Evolutionary conservation across 2,329 filamentous ascomycete genomes (phyloP), one percentile per base, ranked within the genome.

Genomic region (Lachnellula occidentalis): DNA sequence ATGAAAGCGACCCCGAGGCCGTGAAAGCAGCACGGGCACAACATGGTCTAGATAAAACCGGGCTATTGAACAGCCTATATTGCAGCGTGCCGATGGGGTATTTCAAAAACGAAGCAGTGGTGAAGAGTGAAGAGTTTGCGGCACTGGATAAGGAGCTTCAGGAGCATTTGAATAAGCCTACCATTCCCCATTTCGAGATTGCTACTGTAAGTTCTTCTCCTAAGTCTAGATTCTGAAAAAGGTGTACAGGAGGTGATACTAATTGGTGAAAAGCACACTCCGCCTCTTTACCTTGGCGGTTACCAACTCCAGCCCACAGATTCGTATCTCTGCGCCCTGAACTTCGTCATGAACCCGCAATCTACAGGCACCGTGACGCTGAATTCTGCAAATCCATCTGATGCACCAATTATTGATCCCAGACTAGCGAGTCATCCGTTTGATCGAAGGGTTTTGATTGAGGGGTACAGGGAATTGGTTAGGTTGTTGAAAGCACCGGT

Each of bases 311-410:
- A 63, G 4, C 60, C 65, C 1, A 63, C 67, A 4, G 69, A 74
- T 15, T 72, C 72, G 69, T 78, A 78, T 61, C 66, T 71, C 1
- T 73, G 70, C 31, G 56, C 79, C 4, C 56, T 74, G 0, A 71
- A 76, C 1, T 79, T 80, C 58, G 58, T 77, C 19, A 78, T 78
- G 69, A 81, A 85, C 62, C 72, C 76, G 1, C 78, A 83, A 64
- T 74, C 64, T 69, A 83, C 76, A 4, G 87, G 87, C 11, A 78
- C 75, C 2, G 84, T 91, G 3, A 78, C 70, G 2, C 77, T 90
- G 4, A 73, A 73, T 21, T 85, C 81, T 0, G 70, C 78, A 0
- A 78, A 89, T 64, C 86, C 86, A 0, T 78, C 79, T 1, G 83
- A 87, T 51, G 71, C 76, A 3, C 87, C 87, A 0, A 69, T 77